These are phyloP conservation scores for Vigna unguiculata DNA, from an alignment of 306 rosid genomes.

Conservation along the genomic window DNA sequence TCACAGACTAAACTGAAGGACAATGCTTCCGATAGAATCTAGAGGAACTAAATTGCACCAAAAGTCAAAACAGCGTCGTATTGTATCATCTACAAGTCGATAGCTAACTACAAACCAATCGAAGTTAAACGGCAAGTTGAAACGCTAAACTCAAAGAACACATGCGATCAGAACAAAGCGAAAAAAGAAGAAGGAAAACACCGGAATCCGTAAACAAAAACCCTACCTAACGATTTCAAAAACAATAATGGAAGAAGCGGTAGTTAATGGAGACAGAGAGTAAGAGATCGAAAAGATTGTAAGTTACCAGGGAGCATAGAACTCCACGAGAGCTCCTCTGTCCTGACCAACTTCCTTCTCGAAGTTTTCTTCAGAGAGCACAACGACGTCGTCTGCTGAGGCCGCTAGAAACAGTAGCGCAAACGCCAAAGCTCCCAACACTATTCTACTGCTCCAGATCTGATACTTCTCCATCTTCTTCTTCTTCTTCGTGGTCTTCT, in stretches of 20 bases:
- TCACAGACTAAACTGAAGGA: constrained; percentile 13
- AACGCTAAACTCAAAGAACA: not conserved
- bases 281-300: constrained; percentile 14
- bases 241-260: not conserved
- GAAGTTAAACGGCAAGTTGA: constrained; percentile 9
- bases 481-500: constrained; percentile 44
- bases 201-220: not conserved
- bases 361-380: constrained; percentile 82
- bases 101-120: constrained; percentile 5
- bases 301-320: constrained; percentile 93
- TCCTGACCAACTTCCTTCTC: constrained; percentile 93
- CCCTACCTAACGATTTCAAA: constrained; percentile 1
- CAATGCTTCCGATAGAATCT: not conserved
- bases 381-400: constrained; percentile 87
- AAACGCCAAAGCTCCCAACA: constrained; percentile 63
- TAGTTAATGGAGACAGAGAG: not conserved
- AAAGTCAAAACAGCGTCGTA: constrained; percentile 17
- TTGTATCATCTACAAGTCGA: constrained; percentile 6
- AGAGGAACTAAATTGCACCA: not conserved
- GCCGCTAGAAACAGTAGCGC: constrained; percentile 59
- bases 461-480: constrained; percentile 51
- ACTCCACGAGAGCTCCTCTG: constrained; percentile 89
- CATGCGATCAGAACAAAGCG: not conserved
- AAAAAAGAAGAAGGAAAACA: not conserved
- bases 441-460: constrained; percentile 55